phyloP scores from a whole-genome alignment of 2,329 filamentous ascomycete genomes.

The Aspergillus eucalypticola region DNA sequence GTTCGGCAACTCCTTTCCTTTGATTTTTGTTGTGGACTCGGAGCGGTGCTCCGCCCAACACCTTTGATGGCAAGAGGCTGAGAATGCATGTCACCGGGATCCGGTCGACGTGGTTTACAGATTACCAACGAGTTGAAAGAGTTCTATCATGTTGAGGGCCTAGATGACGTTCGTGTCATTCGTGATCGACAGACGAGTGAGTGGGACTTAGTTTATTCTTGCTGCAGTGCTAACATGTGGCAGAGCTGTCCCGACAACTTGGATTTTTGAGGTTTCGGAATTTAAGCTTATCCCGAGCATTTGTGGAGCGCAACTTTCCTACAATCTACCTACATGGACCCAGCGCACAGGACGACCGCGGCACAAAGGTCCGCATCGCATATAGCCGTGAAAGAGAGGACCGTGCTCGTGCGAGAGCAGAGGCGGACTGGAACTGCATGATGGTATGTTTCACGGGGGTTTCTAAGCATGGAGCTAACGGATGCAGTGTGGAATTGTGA shows the following conservation, averaged over 20 bases:
- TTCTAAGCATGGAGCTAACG: background rate
- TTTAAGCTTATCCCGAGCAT: slow-evolving; percentile 52
- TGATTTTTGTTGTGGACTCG: slow-evolving; percentile 18
- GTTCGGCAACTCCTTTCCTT: slow-evolving; percentile 45
- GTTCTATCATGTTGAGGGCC: slow-evolving; percentile 52
- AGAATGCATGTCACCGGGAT: slow-evolving; percentile 41
- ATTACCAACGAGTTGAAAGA: slow-evolving; percentile 57
- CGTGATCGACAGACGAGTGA: slow-evolving; percentile 60
- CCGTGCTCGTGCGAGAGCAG: slow-evolving; percentile 47
- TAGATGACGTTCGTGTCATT: slow-evolving; percentile 60
- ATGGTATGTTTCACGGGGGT: slow-evolving; percentile 41
- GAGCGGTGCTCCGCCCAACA: slow-evolving; percentile 20
- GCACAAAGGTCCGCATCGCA: slow-evolving; percentile 52
- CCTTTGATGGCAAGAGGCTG: slow-evolving; percentile 39
- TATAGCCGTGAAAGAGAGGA: slow-evolving; percentile 58
- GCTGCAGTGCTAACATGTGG: slow-evolving; percentile 11
- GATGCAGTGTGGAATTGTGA: slow-evolving; percentile 55
- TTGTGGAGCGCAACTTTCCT: slow-evolving; percentile 56
- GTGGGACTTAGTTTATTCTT: slow-evolving; percentile 11
- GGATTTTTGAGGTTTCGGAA: slow-evolving; percentile 58
- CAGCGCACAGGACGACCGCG: slow-evolving; percentile 42
- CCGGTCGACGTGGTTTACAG: slow-evolving; percentile 48
- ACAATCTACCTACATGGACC: slow-evolving; percentile 52
- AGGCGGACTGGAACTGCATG: slow-evolving; percentile 60
- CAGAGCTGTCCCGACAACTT: slow-evolving; percentile 57